A percentile compares a stretch with the other conserved stretches of the same genome.
phyloP scores from a whole-genome alignment of 1,139 yeast species.

The Kodamaea derodonti region DNA sequence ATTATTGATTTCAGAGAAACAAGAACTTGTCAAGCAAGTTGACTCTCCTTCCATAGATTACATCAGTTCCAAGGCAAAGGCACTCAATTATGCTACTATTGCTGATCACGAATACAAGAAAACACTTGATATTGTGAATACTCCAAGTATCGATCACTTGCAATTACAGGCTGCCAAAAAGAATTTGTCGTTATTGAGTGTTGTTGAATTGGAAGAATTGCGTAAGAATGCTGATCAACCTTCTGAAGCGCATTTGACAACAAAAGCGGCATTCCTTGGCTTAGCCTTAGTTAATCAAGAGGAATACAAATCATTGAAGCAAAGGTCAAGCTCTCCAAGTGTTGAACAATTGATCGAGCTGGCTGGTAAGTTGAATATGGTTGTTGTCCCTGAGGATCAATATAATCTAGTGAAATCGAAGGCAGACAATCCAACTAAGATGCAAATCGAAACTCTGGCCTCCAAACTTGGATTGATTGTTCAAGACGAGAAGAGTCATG shows the following conservation, averaged over 20 bases:
- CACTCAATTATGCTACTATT: constrained; percentile 3
- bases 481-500: constrained; percentile 11
- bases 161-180: constrained; percentile 14
- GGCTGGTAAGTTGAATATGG: constrained; percentile 3
- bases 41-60: constrained; percentile 14
- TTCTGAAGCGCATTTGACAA: constrained; percentile 5
- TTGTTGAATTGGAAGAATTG: constrained; percentile 9
- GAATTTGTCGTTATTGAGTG: constrained; percentile 6
- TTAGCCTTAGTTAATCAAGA: constrained; percentile 9
- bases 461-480: constrained; percentile 9
- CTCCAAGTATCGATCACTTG: constrained; percentile 23
- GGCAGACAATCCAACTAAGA: constrained; percentile 6
- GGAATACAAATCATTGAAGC: constrained; percentile 7
- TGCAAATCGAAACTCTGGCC: constrained; percentile 7
- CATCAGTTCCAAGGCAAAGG: constrained; percentile 9
- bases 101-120: constrained; percentile 2
- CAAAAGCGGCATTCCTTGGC: constrained; percentile 5
- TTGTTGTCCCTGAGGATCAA: constrained; percentile 4
- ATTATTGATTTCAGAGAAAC: constrained; percentile 9
- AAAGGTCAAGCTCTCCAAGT: constrained; percentile 16
- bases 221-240: constrained; percentile 22
- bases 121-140: constrained; percentile 6
- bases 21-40: constrained; percentile 9
- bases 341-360: constrained; percentile 11
- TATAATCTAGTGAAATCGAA: constrained; percentile 3